These are phyloP conservation scores for Podospora australis DNA, from an alignment of 495 filamentous ascomycete species.

Conservation along the genomic window DNA sequence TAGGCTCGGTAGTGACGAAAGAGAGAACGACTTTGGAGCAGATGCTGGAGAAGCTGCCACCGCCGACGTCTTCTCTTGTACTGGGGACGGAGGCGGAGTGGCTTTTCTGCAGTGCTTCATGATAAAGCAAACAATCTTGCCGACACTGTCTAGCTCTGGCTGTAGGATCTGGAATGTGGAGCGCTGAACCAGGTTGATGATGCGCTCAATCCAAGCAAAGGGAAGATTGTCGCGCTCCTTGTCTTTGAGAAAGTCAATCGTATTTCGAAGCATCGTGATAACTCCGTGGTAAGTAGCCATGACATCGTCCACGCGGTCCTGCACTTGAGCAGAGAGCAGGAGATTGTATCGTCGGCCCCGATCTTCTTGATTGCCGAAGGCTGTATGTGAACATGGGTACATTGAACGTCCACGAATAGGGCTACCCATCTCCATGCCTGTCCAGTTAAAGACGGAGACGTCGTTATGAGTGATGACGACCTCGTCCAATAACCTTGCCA, in stretches of 20 bases:
- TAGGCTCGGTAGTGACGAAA: constrained; percentile 5
- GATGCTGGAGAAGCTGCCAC: background rate
- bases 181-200: constrained; percentile 22
- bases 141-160: constrained; percentile 22
- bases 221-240: constrained; percentile 25
- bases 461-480: constrained; percentile 34
- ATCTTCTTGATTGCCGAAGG: constrained; percentile 20
- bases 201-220: constrained; percentile 22
- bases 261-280: constrained; percentile 20
- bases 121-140: constrained; percentile 29
- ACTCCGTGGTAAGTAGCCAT: constrained; percentile 22
- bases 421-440: constrained; percentile 31
- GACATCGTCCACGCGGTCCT: constrained; percentile 21
- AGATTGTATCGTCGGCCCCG: constrained; percentile 23
- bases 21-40: background rate
- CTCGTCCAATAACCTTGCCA: constrained; percentile 33
- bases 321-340: constrained; percentile 17
- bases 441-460: constrained; percentile 38
- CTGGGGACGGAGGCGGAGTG: background rate
- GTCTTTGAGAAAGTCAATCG: constrained; percentile 27
- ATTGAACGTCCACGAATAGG: constrained; percentile 31
- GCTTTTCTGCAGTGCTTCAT: constrained; percentile 14
- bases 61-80: background rate
- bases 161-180: constrained; percentile 20
- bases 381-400: constrained; percentile 29